Conservation (phyloP, 2,329 filamentous ascomycete species). For the Sclerotinia nivalis region DNA sequence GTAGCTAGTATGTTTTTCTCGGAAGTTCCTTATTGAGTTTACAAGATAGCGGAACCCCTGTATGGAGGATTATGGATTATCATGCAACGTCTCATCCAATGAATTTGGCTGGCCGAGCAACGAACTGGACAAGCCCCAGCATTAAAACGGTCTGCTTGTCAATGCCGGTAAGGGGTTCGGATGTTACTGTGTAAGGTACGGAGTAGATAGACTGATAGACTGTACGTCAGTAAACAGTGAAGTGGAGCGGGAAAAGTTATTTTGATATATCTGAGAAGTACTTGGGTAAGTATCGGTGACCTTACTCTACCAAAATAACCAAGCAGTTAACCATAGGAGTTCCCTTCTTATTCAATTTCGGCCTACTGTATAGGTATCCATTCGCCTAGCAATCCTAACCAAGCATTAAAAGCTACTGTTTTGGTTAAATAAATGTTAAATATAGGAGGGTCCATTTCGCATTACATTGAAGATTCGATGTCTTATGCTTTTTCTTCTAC, state of each 20-base stretch:
- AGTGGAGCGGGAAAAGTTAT: neutral
- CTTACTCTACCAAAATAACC: too few species aligned
- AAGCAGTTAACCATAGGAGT: too few species aligned
- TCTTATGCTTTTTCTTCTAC: too few species aligned
- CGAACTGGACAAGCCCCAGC: neutral
- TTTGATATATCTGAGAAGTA: neutral
- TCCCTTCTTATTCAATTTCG: too few species aligned
- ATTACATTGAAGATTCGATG: too few species aligned
- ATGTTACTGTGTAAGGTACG: neutral
- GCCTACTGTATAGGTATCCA: too few species aligned
- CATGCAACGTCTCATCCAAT: neutral
- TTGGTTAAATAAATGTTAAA: too few species aligned
- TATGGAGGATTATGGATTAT: neutral
- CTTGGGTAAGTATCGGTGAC: neutral
- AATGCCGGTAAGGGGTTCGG: neutral
- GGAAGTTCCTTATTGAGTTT: neutral
- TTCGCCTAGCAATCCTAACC: too few species aligned
- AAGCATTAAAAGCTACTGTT: too few species aligned
- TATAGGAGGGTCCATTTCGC: too few species aligned
- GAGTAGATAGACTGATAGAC: neutral
- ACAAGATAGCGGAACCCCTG: neutral
- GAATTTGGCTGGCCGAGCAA: slow-evolving; percentile 17
- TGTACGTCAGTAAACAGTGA: neutral
- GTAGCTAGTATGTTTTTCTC: neutral
- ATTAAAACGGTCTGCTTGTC: neutral